Percentiles rank a stretch among this genome's conserved stretches.
These are phyloP conservation scores for Brassica incana DNA, from an alignment of 345 rosid genomes.

Conservation along the genomic window DNA sequence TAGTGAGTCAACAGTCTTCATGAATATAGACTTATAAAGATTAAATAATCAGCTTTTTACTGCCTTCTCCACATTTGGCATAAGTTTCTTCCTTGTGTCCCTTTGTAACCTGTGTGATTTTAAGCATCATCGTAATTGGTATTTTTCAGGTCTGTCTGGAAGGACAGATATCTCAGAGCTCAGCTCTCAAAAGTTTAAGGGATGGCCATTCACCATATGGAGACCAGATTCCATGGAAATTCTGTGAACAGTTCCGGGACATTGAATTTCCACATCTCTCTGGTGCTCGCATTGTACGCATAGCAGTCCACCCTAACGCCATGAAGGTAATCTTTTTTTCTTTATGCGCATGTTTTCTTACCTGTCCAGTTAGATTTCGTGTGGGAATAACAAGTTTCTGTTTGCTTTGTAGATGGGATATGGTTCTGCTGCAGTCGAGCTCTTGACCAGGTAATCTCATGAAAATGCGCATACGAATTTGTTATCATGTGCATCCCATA, in stretches of 20 bases:
- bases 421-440: slow-evolving; percentile 91
- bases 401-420: slow-evolving; percentile 78
- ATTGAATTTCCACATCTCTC: slow-evolving; percentile 84
- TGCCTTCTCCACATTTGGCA: background rate
- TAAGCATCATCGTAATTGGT: slow-evolving; percentile 19
- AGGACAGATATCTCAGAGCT: slow-evolving; percentile 87
- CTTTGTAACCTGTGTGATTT: slow-evolving; percentile 5
- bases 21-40: slow-evolving; percentile 5
- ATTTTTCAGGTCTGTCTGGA: slow-evolving; percentile 72
- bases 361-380: slow-evolving; percentile 22
- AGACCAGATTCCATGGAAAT: slow-evolving; percentile 99
- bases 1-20: background rate
- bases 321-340: slow-evolving; percentile 62
- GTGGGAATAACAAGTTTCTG: slow-evolving; percentile 24
- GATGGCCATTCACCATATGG: slow-evolving; percentile 90
- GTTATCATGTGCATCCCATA: slow-evolving; percentile 1
- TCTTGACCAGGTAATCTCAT: slow-evolving; percentile 67
- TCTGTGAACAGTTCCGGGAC: slow-evolving; percentile 84
- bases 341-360: background rate
- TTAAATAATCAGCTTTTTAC: slow-evolving; percentile 1
- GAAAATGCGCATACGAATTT: slow-evolving; percentile 5
- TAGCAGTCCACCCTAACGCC: slow-evolving; percentile 97
- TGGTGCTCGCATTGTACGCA: slow-evolving; percentile 96
- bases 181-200: slow-evolving; percentile 69
- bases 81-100: background rate